These are phyloP conservation scores for Phylloporus arenicola DNA, from an alignment of 768 basidiomycete species.

Conservation along the genomic window DNA sequence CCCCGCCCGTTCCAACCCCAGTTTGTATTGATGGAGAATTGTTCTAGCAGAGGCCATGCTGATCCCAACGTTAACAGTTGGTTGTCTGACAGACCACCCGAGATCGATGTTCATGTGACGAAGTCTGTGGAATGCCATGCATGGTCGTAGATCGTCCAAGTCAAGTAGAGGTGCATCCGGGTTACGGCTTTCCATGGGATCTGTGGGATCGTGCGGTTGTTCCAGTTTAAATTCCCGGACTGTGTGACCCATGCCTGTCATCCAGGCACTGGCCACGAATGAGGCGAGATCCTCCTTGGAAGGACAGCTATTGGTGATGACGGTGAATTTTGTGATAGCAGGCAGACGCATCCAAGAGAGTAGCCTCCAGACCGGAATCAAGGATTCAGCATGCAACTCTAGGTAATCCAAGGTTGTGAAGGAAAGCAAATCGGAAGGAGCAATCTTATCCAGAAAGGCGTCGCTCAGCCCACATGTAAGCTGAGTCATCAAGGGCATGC, in stretches of 20 bases:
- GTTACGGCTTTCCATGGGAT: neutral
- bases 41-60: slow-evolving; percentile 8
- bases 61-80: neutral
- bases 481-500: neutral
- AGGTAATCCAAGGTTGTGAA: neutral
- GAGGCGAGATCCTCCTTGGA: neutral
- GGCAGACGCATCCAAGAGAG: neutral
- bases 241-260: neutral
- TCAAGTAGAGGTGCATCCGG: too few species aligned
- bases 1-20: slow-evolving; percentile 6
- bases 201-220: too few species aligned
- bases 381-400: neutral
- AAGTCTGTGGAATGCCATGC: neutral
- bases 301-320: neutral
- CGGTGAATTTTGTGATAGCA: neutral
- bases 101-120: neutral
- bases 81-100: neutral
- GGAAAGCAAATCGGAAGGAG: neutral
- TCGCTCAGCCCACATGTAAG: neutral
- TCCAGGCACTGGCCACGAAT: neutral
- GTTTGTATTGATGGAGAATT: slow-evolving; percentile 1
- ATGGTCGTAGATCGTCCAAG: too few species aligned
- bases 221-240: neutral
- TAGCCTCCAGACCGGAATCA: neutral
- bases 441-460: neutral